Percentiles rank a stretch among this genome's conserved stretches.
Conservation (phyloP, 331 rosid genomes). For the Rosa hybrid region DNA sequence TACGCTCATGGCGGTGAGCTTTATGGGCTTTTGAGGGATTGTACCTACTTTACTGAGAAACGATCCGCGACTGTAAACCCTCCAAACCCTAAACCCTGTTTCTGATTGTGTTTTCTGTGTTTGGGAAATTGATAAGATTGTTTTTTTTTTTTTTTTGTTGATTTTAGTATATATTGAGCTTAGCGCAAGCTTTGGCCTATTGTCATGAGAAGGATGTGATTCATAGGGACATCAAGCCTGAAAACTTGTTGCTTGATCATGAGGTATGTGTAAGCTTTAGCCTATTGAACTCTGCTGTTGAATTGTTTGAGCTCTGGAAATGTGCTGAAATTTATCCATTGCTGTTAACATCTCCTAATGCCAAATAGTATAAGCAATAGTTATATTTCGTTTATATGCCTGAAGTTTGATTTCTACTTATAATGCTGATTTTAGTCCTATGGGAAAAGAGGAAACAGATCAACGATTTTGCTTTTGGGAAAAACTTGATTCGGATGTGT, state of each 20-base stretch:
- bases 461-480: not conserved
- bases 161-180: slow-evolving; percentile 68
- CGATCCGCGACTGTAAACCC: slow-evolving; percentile 61
- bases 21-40: slow-evolving; percentile 58
- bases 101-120: not conserved
- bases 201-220: slow-evolving; percentile 91
- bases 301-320: not conserved
- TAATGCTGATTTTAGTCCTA: not conserved
- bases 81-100: not conserved
- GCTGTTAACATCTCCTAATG: not conserved
- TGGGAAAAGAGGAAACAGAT: not conserved
- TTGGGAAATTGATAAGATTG: not conserved
- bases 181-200: slow-evolving; percentile 78
- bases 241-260: slow-evolving; percentile 82
- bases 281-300: not conserved
- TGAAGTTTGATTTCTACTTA: not conserved
- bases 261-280: slow-evolving; percentile 46
- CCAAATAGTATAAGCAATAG: not conserved
- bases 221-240: slow-evolving; percentile 94
- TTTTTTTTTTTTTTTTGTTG: slow-evolving; percentile 2
- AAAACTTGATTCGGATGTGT: not conserved
- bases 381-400: not conserved
- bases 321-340: not conserved
- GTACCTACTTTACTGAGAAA: slow-evolving; percentile 54
- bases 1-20: slow-evolving; percentile 92